Conservation (phyloP, 306 rosid genomes). For the Trichosanthes cucumerina region DNA sequence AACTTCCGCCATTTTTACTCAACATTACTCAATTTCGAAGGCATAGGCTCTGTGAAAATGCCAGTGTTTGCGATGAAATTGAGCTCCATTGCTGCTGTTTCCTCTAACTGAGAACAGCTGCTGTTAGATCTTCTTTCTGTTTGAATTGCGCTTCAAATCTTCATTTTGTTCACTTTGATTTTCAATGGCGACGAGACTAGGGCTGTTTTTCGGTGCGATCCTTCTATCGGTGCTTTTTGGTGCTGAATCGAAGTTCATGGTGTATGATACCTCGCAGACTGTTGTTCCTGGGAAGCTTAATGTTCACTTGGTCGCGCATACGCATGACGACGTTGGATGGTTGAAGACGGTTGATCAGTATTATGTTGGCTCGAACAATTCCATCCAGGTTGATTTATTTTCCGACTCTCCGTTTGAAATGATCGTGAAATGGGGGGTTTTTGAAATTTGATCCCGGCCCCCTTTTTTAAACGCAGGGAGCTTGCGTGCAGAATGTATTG, state of each 20-base stretch:
- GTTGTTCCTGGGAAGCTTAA: constrained; percentile 33
- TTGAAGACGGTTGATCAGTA: constrained; percentile 54
- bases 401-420: background rate
- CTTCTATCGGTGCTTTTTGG: background rate
- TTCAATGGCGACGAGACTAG: background rate
- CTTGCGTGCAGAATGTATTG: constrained; percentile 42
- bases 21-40: background rate
- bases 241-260: constrained; percentile 25
- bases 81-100: background rate
- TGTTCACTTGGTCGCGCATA: constrained; percentile 46
- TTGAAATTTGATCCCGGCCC: background rate
- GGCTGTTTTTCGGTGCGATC: background rate
- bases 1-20: background rate
- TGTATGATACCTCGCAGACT: constrained; percentile 27
- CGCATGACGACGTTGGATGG: constrained; percentile 60
- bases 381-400: constrained; percentile 31
- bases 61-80: background rate
- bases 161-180: background rate
- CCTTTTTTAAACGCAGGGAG: background rate
- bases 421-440: background rate
- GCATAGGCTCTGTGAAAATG: background rate
- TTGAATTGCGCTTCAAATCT: background rate
- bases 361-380: constrained; percentile 47
- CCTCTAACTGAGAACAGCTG: background rate
- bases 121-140: background rate